Evolutionary conservation across 2,329 filamentous ascomycete genomes (phyloP).

Genomic region (Lasiodiplodia theobromae): DNA sequence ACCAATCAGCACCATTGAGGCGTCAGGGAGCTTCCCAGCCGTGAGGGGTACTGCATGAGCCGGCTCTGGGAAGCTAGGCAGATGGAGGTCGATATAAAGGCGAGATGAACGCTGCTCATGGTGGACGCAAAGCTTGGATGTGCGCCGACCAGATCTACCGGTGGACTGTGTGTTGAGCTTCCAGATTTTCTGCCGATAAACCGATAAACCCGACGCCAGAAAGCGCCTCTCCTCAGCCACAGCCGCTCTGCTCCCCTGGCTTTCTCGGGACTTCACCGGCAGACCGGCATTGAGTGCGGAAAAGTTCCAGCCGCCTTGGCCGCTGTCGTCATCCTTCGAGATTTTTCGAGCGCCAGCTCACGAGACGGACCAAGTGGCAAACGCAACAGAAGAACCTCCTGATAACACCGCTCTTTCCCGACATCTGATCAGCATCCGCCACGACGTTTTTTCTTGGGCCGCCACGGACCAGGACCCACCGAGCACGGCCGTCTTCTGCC

Average conservation of each 20-base stretch:
- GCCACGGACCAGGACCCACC: slow-evolving; percentile 15
- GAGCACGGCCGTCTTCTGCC: slow-evolving; percentile 17
- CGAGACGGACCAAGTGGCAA: neutral
- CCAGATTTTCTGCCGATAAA: slow-evolving; percentile 24
- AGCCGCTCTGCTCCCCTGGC: neutral
- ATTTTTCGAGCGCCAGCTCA: neutral
- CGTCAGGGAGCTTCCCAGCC: neutral
- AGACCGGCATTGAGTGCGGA: neutral
- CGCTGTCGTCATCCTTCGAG: slow-evolving; percentile 13
- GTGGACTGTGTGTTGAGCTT: neutral
- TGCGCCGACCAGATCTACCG: slow-evolving; percentile 13
- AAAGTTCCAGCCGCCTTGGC: neutral
- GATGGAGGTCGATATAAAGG: slow-evolving; percentile 19
- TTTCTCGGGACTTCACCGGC: neutral
- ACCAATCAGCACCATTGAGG: slow-evolving; percentile 6
- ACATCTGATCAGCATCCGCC: slow-evolving; percentile 10
- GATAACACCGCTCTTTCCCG: slow-evolving; percentile 24
- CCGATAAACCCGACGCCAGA: slow-evolving; percentile 1
- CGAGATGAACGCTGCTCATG: neutral
- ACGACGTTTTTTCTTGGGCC: slow-evolving; percentile 3
- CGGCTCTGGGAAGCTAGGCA: neutral
- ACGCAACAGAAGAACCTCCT: slow-evolving; percentile 7
- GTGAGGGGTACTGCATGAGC: neutral
- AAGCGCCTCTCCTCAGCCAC: neutral
- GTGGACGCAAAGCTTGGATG: slow-evolving; percentile 2